Evolutionary conservation across 192 early-diverging fungal genomes (phyloP).

Genomic region (Coemansia sp.): DNA sequence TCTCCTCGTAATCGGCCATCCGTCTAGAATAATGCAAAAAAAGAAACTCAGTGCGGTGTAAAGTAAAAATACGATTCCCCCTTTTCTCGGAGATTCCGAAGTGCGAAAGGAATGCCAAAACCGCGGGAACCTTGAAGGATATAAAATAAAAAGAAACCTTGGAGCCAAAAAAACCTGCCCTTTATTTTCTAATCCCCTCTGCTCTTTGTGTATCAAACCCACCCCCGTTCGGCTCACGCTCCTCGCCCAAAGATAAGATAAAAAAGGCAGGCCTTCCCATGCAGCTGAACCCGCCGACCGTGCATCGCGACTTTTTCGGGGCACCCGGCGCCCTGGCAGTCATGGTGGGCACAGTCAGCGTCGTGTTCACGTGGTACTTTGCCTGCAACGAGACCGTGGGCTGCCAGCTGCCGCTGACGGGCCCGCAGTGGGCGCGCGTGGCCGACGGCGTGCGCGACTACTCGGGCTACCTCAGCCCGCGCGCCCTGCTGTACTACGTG

Average conservation of each 20-base stretch:
- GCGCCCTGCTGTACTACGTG: slow-evolving; percentile 49
- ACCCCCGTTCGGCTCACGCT: no score
- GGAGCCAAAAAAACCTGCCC: neutral
- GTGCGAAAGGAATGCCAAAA: neutral
- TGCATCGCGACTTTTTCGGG: slow-evolving; percentile 79
- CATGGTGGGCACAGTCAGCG: slow-evolving; percentile 40
- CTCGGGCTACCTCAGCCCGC: slow-evolving; percentile 40
- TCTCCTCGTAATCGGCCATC: slow-evolving; percentile 47
- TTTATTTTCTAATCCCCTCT: no score
- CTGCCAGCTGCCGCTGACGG: slow-evolving; percentile 50
- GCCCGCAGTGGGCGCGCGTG: slow-evolving; percentile 23
- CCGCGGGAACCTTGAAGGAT: neutral
- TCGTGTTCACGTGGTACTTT: slow-evolving; percentile 50
- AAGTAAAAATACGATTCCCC: no score
- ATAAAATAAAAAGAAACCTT: neutral
- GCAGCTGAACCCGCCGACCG: slow-evolving; percentile 60
- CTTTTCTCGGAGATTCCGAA: neutral
- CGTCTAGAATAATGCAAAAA: no score
- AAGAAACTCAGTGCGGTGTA: no score
- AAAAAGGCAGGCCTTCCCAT: neutral
- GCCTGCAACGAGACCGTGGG: slow-evolving; percentile 47
- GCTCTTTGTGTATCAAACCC: no score
- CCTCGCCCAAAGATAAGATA: neutral
- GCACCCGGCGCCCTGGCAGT: slow-evolving; percentile 59
- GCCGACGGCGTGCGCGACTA: slow-evolving; percentile 45